These are phyloP conservation scores for Candida labiduridarum DNA, from an alignment of 1,139 yeast species.

Conservation along the genomic window DNA sequence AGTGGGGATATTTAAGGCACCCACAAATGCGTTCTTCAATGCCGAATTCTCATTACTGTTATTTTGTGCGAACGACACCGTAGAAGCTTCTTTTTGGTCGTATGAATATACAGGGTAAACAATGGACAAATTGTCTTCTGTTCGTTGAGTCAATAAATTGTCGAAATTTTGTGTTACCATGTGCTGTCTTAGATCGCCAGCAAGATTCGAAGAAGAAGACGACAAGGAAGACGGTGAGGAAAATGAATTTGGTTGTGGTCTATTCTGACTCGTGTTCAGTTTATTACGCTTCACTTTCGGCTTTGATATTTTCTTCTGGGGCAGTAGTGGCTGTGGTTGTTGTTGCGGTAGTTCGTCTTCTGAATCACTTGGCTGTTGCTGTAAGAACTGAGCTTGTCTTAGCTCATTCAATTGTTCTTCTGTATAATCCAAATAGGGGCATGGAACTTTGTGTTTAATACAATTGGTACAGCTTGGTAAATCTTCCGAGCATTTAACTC, in stretches of 20 bases:
- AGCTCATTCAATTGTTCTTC: slow-evolving; percentile 37
- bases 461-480: slow-evolving; percentile 46
- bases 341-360: slow-evolving; percentile 3
- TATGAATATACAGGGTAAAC: slow-evolving; percentile 31
- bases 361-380: slow-evolving; percentile 11
- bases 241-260: background rate
- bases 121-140: slow-evolving; percentile 37
- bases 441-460: slow-evolving; percentile 41
- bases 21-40: slow-evolving; percentile 3
- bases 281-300: background rate
- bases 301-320: background rate
- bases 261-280: background rate
- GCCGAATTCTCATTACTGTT: background rate
- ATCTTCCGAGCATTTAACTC: slow-evolving; percentile 48
- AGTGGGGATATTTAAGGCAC: slow-evolving; percentile 17
- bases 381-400: slow-evolving; percentile 20
- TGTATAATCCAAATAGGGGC: slow-evolving; percentile 43
- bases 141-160: slow-evolving; percentile 25
- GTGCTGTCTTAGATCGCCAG: slow-evolving; percentile 7
- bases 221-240: background rate
- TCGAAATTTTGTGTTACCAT: slow-evolving; percentile 31
- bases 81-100: slow-evolving; percentile 3
- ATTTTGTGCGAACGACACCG: background rate
- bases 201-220: background rate
- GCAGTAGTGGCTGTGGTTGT: slow-evolving; percentile 6